Percentiles rank a stretch among this genome's conserved stretches.
Conservation (phyloP, 192 early-diverging fungal species). For the Endogone sp. region DNA sequence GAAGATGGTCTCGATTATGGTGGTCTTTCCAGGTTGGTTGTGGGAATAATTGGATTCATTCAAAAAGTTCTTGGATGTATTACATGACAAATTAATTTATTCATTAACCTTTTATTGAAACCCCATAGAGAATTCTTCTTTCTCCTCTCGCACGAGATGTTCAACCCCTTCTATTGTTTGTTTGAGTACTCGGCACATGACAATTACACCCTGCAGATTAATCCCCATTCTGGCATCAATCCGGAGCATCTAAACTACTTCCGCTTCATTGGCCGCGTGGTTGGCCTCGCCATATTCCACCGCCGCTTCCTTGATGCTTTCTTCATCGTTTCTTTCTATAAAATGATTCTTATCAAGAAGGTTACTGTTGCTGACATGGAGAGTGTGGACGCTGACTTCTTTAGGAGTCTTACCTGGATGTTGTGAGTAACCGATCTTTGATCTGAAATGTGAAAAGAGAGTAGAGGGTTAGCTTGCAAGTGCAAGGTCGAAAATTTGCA, state of each 20-base stretch:
- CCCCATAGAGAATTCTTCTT: slow-evolving; percentile 85
- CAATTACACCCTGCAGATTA: slow-evolving; percentile 96
- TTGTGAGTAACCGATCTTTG: slow-evolving; percentile 53
- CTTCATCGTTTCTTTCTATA: slow-evolving; percentile 95
- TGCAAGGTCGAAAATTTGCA: too few relatives aligned
- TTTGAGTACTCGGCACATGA: slow-evolving; percentile 97
- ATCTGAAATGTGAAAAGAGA: neutral
- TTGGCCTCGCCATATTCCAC: slow-evolving; percentile 94
- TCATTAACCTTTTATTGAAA: neutral
- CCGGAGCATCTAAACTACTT: slow-evolving; percentile 97
- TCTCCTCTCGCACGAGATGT: slow-evolving; percentile 95
- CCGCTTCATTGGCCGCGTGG: slow-evolving; percentile 93
- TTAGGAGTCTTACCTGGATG: slow-evolving; percentile 86
- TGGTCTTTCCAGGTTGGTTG: slow-evolving; percentile 74
- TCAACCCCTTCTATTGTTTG: slow-evolving; percentile 91
- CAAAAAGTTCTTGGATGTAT: neutral
- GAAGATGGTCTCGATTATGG: slow-evolving; percentile 98
- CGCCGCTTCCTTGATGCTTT: slow-evolving; percentile 94
- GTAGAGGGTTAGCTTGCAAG: too few relatives aligned
- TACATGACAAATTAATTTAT: neutral
- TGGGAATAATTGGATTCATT: neutral
- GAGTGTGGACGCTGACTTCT: slow-evolving; percentile 86
- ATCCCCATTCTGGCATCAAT: slow-evolving; percentile 88
- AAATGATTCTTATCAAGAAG: slow-evolving; percentile 89
- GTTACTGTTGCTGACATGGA: slow-evolving; percentile 87